Percentiles rank a stretch among this genome's conserved stretches.
These are phyloP conservation scores for Populus hybrid DNA, from an alignment of 441 rosid genomes.

Conservation along the genomic window DNA sequence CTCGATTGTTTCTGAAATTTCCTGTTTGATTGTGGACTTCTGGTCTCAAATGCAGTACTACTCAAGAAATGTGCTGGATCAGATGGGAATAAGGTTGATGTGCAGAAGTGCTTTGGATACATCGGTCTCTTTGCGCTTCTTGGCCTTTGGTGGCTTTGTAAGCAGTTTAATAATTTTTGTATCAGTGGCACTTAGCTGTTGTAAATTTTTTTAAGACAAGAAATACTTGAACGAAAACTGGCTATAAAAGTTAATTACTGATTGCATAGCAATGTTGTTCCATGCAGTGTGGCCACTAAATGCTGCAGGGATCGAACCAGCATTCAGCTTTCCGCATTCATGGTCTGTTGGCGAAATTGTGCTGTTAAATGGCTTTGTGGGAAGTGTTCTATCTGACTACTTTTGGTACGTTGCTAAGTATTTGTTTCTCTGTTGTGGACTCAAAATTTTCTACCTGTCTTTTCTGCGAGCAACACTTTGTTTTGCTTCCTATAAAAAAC, in stretches of 20 bases:
- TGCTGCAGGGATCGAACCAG: slow-evolving; percentile 50
- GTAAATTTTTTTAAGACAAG: neutral
- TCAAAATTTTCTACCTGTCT: neutral
- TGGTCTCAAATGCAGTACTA: slow-evolving; percentile 39
- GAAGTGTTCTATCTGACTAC: slow-evolving; percentile 59
- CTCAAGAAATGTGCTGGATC: slow-evolving; percentile 57
- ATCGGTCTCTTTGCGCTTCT: slow-evolving; percentile 55
- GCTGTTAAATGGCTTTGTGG: slow-evolving; percentile 47
- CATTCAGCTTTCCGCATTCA: slow-evolving; percentile 49
- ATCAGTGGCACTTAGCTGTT: neutral
- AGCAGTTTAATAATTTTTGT: slow-evolving; percentile 16
- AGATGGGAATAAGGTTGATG: slow-evolving; percentile 47
- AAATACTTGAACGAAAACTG: slow-evolving; percentile 9
- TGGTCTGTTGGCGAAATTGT: slow-evolving; percentile 35
- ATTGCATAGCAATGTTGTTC: neutral
- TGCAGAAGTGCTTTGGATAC: slow-evolving; percentile 57
- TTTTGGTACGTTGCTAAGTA: slow-evolving; percentile 40
- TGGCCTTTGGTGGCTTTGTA: slow-evolving; percentile 74
- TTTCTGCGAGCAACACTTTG: neutral
- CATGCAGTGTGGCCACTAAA: slow-evolving; percentile 60
- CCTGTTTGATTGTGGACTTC: neutral
- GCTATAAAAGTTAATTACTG: neutral
- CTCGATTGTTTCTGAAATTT: slow-evolving; percentile 1
- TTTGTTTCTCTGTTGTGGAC: neutral
- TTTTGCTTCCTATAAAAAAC: neutral